These are phyloP conservation scores for Clarireedia monteithiana DNA, from an alignment of 2,329 filamentous ascomycete species.

Conservation along the genomic window DNA sequence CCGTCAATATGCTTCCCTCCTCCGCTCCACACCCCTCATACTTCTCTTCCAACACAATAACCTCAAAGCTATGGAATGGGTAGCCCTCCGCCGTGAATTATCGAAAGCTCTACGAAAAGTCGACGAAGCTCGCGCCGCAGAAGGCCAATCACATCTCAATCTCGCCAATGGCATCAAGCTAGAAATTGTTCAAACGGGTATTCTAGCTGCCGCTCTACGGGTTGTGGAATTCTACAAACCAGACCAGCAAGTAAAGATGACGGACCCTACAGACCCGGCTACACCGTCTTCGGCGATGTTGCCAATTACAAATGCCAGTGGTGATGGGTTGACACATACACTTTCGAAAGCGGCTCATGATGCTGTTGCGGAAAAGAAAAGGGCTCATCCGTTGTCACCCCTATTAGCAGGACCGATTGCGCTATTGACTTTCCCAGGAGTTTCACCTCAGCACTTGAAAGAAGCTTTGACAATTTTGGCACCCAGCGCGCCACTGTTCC, in stretches of 20 bases:
- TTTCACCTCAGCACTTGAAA: constrained; percentile 78
- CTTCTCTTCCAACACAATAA: constrained; percentile 72
- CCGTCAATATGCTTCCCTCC: constrained; percentile 63
- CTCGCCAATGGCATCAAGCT: constrained; percentile 61
- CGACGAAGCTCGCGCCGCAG: constrained; percentile 45
- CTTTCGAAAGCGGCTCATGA: constrained; percentile 39
- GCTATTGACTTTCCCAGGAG: constrained; percentile 68
- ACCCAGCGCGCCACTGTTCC: constrained; percentile 64
- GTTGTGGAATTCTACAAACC: constrained; percentile 77
- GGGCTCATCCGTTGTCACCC: constrained; percentile 58
- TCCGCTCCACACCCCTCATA: constrained; percentile 63
- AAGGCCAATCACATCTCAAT: constrained; percentile 35
- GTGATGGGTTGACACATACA: constrained; percentile 43
- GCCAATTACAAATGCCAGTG: constrained; percentile 13
- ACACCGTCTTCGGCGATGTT: constrained; percentile 18
- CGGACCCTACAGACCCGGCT: constrained; percentile 16
- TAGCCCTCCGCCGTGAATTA: constrained; percentile 57
- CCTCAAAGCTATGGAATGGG: constrained; percentile 60
- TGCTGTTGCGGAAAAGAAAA: constrained; percentile 33
- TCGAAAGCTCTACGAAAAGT: constrained; percentile 50
- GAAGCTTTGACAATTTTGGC: constrained; percentile 71
- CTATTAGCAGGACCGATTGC: constrained; percentile 77
- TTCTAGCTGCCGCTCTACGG: constrained; percentile 77
- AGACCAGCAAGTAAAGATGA: constrained; percentile 27
- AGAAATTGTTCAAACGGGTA: constrained; percentile 80